A percentile compares a stretch with the other conserved stretches of the same genome.
These are phyloP conservation scores for Rubroshorea leprosula DNA, from an alignment of 345 rosid species.

Conservation along the genomic window DNA sequence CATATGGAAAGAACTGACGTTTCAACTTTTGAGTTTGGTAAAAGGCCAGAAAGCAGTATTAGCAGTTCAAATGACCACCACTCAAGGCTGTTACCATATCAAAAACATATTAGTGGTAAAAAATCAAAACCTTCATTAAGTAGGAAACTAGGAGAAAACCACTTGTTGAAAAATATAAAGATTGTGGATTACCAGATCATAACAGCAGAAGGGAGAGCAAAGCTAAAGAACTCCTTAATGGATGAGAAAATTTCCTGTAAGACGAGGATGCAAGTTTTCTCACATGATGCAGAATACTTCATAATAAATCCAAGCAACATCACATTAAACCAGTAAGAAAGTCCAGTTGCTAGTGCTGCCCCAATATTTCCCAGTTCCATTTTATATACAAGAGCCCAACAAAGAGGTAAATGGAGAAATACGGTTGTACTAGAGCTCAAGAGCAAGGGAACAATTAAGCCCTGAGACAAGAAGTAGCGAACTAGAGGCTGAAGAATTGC, in stretches of 20 bases:
- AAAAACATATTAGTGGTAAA: not conserved
- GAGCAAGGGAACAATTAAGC: not conserved
- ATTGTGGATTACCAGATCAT: slow-evolving; percentile 44
- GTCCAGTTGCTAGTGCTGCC: not conserved
- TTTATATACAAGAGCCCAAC: slow-evolving; percentile 9
- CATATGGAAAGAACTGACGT: slow-evolving; percentile 52
- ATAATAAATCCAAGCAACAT: slow-evolving; percentile 1
- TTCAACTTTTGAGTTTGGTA: slow-evolving; percentile 48
- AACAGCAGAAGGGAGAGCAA: slow-evolving; percentile 41
- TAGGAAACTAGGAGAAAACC: not conserved
- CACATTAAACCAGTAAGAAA: slow-evolving; percentile 3
- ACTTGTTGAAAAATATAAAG: not conserved
- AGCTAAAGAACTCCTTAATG: slow-evolving; percentile 26
- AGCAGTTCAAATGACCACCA: slow-evolving; percentile 59
- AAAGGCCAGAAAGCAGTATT: slow-evolving; percentile 42
- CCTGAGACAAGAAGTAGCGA: slow-evolving; percentile 6
- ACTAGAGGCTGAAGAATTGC: slow-evolving; percentile 9
- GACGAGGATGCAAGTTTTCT: not conserved
- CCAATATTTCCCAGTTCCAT: not conserved
- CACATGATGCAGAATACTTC: slow-evolving; percentile 8
- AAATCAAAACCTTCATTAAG: not conserved
- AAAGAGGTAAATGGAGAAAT: slow-evolving; percentile 4
- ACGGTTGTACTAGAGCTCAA: not conserved
- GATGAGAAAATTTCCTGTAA: slow-evolving; percentile 22
- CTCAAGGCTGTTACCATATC: slow-evolving; percentile 35